A percentile compares a stretch with the other conserved stretches of the same genome.
Evolutionary conservation across 257 asterid species (phyloP).

Genomic region (Oldenlandia corymbosa): DNA sequence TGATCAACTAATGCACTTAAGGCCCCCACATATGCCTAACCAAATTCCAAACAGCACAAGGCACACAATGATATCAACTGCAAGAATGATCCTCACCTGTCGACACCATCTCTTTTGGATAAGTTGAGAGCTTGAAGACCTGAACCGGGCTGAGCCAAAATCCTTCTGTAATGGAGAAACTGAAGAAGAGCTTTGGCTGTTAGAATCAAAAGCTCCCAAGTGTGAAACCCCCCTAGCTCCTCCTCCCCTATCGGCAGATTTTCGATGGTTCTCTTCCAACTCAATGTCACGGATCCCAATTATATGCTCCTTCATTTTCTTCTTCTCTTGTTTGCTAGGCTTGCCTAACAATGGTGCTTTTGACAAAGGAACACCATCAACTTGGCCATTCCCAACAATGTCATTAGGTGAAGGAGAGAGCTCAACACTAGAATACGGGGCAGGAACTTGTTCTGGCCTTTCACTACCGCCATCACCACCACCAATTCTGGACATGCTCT

Average conservation of each 20-base stretch:
- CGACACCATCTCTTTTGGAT: conserved; percentile 53
- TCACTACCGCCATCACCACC: conserved; percentile 11
- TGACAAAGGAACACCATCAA: conserved; percentile 36
- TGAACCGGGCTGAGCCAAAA: conserved; percentile 26
- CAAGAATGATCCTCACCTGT: conserved; percentile 53
- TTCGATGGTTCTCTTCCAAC: conserved; percentile 42
- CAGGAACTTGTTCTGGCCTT: conserved; percentile 24
- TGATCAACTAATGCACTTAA: conserved; percentile 50
- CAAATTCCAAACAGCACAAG: conserved; percentile 52
- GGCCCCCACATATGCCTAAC: conserved; percentile 62
- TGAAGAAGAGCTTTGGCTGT: conserved; percentile 22
- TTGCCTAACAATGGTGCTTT: conserved; percentile 64
- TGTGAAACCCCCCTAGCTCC: conserved; percentile 26
- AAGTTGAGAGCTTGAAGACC: conserved; percentile 32
- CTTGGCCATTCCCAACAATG: conserved; percentile 20
- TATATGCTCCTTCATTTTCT: conserved; percentile 42
- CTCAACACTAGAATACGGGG: conserved; percentile 13
- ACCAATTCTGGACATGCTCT: conserved; percentile 18
- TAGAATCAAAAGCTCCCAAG: conserved; percentile 24
- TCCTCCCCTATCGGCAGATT: conserved; percentile 26
- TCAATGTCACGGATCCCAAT: conserved; percentile 41
- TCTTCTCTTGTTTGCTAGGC: conserved; percentile 48
- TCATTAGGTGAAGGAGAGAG: conserved; percentile 29
- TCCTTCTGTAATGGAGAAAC: conserved; percentile 40
- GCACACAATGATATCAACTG: conserved; percentile 57